Evolutionary conservation across 257 asterid genomes (phyloP).

Genomic region (Penstemon barbatus): DNA sequence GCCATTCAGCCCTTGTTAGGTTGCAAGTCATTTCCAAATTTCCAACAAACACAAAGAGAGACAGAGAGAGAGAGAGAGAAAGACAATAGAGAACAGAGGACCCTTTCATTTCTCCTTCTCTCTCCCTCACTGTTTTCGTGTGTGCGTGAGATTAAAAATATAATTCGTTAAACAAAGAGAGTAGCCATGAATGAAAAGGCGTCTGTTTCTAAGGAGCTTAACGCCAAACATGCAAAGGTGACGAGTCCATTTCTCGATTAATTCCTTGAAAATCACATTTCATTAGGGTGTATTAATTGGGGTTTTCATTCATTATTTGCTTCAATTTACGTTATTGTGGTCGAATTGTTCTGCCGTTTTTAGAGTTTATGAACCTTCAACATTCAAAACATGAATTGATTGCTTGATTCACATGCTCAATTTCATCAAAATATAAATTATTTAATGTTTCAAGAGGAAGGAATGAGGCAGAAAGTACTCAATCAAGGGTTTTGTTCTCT

Average conservation of each 20-base stretch:
- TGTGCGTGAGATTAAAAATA: neutral
- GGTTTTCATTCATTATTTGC: neutral
- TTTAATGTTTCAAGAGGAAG: too few relatives aligned
- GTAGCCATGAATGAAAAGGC: conserved; percentile 76
- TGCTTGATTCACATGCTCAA: neutral
- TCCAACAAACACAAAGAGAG: neutral
- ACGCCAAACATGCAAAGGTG: conserved; percentile 81
- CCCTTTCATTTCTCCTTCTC: neutral
- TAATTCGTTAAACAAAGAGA: conserved; percentile 12
- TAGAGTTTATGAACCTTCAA: neutral
- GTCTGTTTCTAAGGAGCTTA: conserved; percentile 78
- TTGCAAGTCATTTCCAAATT: conserved; percentile 17
- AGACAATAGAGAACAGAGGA: neutral
- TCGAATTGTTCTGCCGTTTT: neutral
- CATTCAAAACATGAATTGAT: too few relatives aligned
- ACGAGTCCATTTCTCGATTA: neutral
- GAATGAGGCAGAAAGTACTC: neutral
- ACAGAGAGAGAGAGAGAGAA: conserved; percentile 21
- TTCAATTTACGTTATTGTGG: neutral
- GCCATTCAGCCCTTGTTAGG: conserved; percentile 28
- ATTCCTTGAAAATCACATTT: neutral
- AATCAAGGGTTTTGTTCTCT: too few relatives aligned
- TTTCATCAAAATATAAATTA: neutral
- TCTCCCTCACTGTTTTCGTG: conserved; percentile 26
- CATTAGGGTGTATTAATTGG: neutral